Evolutionary conservation across 371 early-diverging fungal genomes (phyloP).

Genomic region (Mitosporidium daphniae): DNA sequence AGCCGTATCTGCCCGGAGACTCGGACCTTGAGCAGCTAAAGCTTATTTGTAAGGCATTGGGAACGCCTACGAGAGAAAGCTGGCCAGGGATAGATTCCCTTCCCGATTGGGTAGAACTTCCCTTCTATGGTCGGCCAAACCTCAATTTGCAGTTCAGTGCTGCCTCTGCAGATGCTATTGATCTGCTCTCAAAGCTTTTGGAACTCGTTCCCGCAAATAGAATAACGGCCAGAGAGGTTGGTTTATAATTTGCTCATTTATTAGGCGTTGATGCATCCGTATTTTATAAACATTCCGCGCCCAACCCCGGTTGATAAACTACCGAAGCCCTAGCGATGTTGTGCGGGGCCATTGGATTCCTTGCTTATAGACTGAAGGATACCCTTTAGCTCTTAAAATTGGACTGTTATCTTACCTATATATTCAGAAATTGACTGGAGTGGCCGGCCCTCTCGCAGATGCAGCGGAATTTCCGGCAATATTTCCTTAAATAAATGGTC

Average conservation of each 20-base stretch:
- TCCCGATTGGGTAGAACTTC: slow-evolving; percentile 4
- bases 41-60: slow-evolving; percentile 62
- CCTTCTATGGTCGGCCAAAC: slow-evolving; percentile 1
- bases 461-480: too few relatives aligned
- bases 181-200: slow-evolving; percentile 57
- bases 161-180: slow-evolving; percentile 53
- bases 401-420: too few relatives aligned
- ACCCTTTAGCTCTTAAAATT: too few relatives aligned
- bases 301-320: slow-evolving; percentile 45
- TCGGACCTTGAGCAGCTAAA: slow-evolving; percentile 68
- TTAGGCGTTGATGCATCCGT: slow-evolving; percentile 42
- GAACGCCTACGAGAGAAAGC: slow-evolving; percentile 72
- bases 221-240: slow-evolving; percentile 35
- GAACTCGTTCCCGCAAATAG: slow-evolving; percentile 53
- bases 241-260: slow-evolving; percentile 1
- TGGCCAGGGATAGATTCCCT: slow-evolving; percentile 36
- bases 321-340: too few relatives aligned
- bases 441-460: too few relatives aligned
- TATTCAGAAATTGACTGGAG: too few relatives aligned
- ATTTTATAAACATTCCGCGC: slow-evolving; percentile 44
- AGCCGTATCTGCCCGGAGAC: slow-evolving; percentile 59
- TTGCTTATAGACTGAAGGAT: too few relatives aligned
- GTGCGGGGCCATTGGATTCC: too few relatives aligned
- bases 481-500: too few relatives aligned
- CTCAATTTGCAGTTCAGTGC: slow-evolving; percentile 29